Conservation (phyloP, 805 yeast genomes). For the Pichia kluyveri region DNA sequence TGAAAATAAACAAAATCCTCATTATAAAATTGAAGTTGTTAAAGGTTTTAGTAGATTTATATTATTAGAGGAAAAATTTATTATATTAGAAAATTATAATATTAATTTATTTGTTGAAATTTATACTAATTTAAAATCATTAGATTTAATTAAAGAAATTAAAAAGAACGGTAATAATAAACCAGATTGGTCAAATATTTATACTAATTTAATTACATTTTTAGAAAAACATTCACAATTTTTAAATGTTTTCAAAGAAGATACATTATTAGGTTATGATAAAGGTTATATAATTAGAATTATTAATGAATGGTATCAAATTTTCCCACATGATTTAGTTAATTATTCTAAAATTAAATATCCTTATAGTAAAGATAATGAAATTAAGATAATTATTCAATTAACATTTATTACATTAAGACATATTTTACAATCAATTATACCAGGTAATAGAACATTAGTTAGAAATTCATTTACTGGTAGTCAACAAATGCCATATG, state of each 20-base stretch:
- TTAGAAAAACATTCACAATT: slow-evolving; percentile 1
- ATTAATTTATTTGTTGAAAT: not conserved
- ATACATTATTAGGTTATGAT: slow-evolving; percentile 1
- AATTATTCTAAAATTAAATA: not conserved
- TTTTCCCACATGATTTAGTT: slow-evolving; percentile 1
- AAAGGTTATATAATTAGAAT: slow-evolving; percentile 1
- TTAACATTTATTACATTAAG: not conserved
- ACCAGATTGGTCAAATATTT: not conserved
- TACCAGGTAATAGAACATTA: slow-evolving; percentile 2
- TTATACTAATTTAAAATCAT: not conserved
- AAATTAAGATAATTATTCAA: not conserved
- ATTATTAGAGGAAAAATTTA: not conserved
- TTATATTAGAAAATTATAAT: not conserved
- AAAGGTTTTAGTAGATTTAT: not conserved
- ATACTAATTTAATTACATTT: not conserved
- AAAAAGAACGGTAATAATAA: not conserved
- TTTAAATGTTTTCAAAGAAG: not conserved
- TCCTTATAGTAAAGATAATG: not conserved
- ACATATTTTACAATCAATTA: not conserved
- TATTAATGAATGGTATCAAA: slow-evolving; percentile 5
- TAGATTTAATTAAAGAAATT: not conserved
- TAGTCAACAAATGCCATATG: not conserved
- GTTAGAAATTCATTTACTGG: not conserved
- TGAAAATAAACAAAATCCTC: not conserved
- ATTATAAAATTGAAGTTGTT: not conserved